Evolutionary conservation across 2,329 filamentous ascomycete species (phyloP).

Genomic region (Colletotrichum agaves): DNA sequence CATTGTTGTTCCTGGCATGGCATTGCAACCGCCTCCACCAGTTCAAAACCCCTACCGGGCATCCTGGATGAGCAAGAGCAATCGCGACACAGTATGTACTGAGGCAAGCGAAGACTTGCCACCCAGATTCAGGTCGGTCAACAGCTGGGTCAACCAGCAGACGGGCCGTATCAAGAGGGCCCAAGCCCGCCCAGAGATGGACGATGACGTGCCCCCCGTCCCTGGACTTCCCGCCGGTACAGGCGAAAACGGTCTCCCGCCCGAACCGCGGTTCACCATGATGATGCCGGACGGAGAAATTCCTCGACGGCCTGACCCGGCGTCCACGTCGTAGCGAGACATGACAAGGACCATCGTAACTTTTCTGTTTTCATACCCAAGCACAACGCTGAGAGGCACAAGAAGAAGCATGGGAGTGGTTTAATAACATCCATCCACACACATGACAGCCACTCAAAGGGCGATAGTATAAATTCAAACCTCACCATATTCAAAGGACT

Average conservation of each 20-base stretch:
- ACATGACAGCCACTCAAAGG: conserved; percentile 8
- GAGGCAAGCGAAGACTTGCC: conserved; percentile 64
- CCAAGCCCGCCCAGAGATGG: conserved; percentile 50
- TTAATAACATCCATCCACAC: conserved; percentile 28
- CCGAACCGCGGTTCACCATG: conserved; percentile 59
- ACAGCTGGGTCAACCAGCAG: conserved; percentile 75
- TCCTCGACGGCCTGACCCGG: conserved; percentile 53
- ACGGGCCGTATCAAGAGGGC: conserved; percentile 63
- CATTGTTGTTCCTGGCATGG: conserved; percentile 56
- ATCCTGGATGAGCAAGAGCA: conserved; percentile 47
- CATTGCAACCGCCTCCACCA: conserved; percentile 34
- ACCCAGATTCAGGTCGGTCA: conserved; percentile 66
- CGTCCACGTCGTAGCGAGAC: conserved; percentile 18
- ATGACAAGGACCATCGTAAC: conserved; percentile 14
- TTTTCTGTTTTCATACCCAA: conserved; percentile 37
- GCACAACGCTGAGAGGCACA: conserved; percentile 23
- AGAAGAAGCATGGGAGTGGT: not conserved
- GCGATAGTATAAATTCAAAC: conserved; percentile 14
- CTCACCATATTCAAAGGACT: conserved; percentile 14
- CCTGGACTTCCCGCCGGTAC: conserved; percentile 48
- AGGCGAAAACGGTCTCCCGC: conserved; percentile 50
- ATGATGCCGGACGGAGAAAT: conserved; percentile 63
- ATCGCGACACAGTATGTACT: conserved; percentile 64
- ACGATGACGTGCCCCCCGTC: conserved; percentile 51
- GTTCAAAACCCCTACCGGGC: conserved; percentile 20